Percentiles rank a stretch among this genome's conserved stretches.
These are phyloP conservation scores for Crithidia brevicula DNA, from an alignment of 208 protist genomes.

Conservation along the genomic window DNA sequence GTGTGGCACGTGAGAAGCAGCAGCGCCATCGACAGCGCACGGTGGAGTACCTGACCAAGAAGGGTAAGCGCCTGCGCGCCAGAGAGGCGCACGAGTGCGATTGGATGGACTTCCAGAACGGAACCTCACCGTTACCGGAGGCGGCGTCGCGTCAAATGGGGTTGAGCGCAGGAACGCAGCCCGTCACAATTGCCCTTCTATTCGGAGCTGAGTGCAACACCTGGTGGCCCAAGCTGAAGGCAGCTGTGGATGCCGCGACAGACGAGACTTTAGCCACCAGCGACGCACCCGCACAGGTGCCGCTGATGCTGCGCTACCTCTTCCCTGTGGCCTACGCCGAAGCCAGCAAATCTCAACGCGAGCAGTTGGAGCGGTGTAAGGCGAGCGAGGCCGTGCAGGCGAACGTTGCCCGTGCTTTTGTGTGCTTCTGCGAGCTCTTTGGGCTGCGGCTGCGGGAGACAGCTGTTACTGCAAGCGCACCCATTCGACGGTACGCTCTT, in stretches of 20 bases:
- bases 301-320: conserved; percentile 39
- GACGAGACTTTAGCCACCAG: not conserved
- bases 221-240: conserved; percentile 68
- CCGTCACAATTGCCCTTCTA: conserved; percentile 47
- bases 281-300: conserved; percentile 10
- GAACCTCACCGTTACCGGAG: conserved; percentile 24
- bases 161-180: not conserved
- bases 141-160: conserved; percentile 22
- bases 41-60: conserved; percentile 32
- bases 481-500: conserved; percentile 42
- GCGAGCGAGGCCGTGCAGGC: conserved; percentile 20
- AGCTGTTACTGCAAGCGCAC: not conserved
- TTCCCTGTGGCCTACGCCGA: conserved; percentile 34
- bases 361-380: conserved; percentile 38
- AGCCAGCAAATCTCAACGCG: conserved; percentile 8
- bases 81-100: conserved; percentile 39
- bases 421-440: conserved; percentile 78
- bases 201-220: conserved; percentile 75
- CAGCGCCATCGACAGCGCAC: conserved; percentile 25
- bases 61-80: conserved; percentile 39
- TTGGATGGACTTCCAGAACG: conserved; percentile 53
- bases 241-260: conserved; percentile 27
- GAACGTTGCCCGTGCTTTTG: conserved; percentile 60
- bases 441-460: conserved; percentile 50
- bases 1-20: conserved; percentile 28